Base-by-base conservation (phyloP, 2,329 filamentous ascomycete genomes). In the Diaporthe sp. region DNA sequence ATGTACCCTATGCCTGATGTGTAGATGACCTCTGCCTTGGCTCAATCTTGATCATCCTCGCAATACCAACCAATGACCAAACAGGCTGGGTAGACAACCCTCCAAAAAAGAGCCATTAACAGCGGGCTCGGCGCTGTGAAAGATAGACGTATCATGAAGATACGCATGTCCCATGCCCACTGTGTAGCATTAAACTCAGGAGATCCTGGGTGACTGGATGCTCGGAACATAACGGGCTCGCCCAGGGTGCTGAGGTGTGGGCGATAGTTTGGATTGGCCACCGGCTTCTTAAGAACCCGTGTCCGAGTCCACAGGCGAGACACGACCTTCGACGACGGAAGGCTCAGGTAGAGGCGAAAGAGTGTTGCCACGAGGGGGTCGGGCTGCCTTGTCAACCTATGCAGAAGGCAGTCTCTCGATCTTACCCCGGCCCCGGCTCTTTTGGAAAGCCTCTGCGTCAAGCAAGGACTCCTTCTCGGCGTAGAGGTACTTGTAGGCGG, bases 401-500 rank as follows among this genome's bases (percentile, higher is more conserved):
- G 73, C 70, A 47, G 86, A 79, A 70, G 95, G 95, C 73, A 98
- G 89, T 78, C 92, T 93, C 58, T 90, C 90, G 84, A 94, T 88
- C 79, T 92, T 92, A 51, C 92, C 94, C 80, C 90, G 90, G 75
- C 94, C 94, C 76, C 70, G 73, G 49, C 75, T 76, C 73, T 71
- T 76, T 44, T 75, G 75, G 15, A 76, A 53, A 22, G 75, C 75
- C 44, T 75, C 75, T 13, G 58, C 44, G 49, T 76, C 75, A 20
- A 76, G 73, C 61, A 76, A 60, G 34, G 74, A 68, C n/a, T 76
- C 75, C 49, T 67, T 73, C 37, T 71, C 92, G 25, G 89, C 88
- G 82, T 96, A 96, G 67, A 99, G 89, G 81, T 94, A 92, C 82
- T 97, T 97, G 88, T 98, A 99, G 0, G 96, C 96, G 37, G 95